Evolutionary conservation across 306 rosid species (phyloP), one percentile per base, ranked within the genome.

Genomic region (Quercus alba): DNA sequence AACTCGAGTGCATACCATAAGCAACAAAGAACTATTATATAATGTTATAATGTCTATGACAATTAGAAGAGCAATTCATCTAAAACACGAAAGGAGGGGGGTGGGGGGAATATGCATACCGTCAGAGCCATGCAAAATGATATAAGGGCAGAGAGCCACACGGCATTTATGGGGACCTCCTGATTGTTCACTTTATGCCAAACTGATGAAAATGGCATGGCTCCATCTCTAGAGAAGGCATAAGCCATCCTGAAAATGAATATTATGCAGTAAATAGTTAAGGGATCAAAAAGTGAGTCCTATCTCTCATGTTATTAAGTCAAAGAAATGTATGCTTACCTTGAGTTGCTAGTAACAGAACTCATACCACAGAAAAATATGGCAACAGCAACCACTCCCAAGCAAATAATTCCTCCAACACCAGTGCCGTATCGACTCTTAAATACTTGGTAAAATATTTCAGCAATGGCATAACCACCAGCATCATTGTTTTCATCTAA

Each of bases 161-260:
- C 99, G 11, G 99, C 94, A 72, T 91, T 83, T 62, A 91, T 74
- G 71, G 98, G 99, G 74, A 95, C 93, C 57, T 95, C 98, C 4
- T 90, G 91, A 81, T 76, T 83, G 86, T 91, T 89, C 64, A 95
- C 99, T 89, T 87, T 79, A 79, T 91, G 99, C 98, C 99, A 91
- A 67, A 87, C 67, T 0, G 97, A 86, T 26, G 99, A 95, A 55
- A 91, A 84, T 70, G 99, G 99, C 99, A 95, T 91, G 75, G 99
- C 98, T 72, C 98, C 99, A 68, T 95, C 99, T 83, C 99, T 91
- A 57, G 99, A 95, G 89, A 95, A 95, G 38, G 99, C 99, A 79
- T 89, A 95, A 73, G 87, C 98, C 99, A 95, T 93, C 86, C 98
- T 91, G 81, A 52, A 51, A 73, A 26, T 41, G 77, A 81, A 59